Evolutionary conservation across 352 stramenopile species (phyloP).

Genomic region (Phytophthora tentaculata): DNA sequence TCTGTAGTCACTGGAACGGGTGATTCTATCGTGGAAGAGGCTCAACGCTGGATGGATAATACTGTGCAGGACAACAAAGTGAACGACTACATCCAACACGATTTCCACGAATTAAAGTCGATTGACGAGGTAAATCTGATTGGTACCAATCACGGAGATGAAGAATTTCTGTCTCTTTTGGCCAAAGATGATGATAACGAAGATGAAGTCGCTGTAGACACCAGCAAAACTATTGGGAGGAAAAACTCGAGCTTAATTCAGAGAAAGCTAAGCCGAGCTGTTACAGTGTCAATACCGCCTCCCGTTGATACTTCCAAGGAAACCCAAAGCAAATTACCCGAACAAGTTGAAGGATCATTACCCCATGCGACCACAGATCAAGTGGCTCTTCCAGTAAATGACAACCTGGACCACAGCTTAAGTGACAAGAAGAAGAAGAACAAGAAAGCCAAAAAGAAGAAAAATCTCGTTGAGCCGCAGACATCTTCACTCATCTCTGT

Average conservation of each 20-base stretch:
- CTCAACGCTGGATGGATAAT: conserved; percentile 68
- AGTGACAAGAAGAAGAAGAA: conserved; percentile 35
- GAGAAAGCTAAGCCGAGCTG: conserved; percentile 38
- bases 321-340: conserved; percentile 4
- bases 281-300: conserved; percentile 4
- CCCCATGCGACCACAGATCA: neutral
- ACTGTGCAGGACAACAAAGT: conserved; percentile 47
- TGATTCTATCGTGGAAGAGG: conserved; percentile 67
- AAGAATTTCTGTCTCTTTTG: conserved; percentile 66
- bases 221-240: neutral
- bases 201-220: conserved; percentile 14
- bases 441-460: conserved; percentile 32
- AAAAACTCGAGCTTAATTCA: conserved; percentile 43
- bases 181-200: conserved; percentile 44
- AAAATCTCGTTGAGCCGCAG: conserved; percentile 9
- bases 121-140: conserved; percentile 61
- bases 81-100: conserved; percentile 64
- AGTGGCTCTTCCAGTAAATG: neutral
- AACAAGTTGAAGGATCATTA: conserved; percentile 19
- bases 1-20: conserved; percentile 59
- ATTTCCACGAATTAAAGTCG: conserved; percentile 65
- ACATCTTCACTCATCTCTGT: neutral
- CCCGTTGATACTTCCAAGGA: conserved; percentile 1
- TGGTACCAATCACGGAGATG: conserved; percentile 51
- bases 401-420: conserved; percentile 1